Conservation (phyloP, 2,329 filamentous ascomycete genomes). For the Dothistroma pini region DNA sequence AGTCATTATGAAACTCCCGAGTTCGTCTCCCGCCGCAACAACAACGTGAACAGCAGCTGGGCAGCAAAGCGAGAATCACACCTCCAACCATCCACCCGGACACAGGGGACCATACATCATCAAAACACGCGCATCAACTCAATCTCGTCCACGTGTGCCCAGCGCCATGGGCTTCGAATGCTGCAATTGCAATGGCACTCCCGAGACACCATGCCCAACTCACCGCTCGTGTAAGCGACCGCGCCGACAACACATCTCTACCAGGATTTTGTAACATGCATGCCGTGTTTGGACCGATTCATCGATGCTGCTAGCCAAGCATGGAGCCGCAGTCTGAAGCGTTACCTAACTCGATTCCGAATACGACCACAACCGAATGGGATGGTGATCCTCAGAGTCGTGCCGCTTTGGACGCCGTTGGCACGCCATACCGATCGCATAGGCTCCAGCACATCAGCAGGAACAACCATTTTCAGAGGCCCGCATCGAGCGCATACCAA, state of each 20-base stretch:
- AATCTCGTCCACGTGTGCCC: not conserved
- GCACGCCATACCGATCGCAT: not conserved
- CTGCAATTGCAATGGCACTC: not conserved
- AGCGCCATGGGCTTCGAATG: not conserved
- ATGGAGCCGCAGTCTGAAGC: not conserved
- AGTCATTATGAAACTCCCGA: not conserved
- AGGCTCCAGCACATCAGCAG: not conserved
- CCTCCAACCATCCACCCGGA: not conserved
- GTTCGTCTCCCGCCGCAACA: not conserved
- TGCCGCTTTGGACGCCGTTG: not conserved
- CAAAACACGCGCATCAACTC: not conserved
- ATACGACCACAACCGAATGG: not conserved
- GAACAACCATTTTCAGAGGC: not conserved
- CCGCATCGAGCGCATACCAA: not conserved
- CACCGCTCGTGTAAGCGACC: not conserved
- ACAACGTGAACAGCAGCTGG: not conserved
- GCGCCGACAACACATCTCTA: not conserved
- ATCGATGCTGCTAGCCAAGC: not conserved
- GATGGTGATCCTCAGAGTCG: not conserved
- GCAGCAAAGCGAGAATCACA: not conserved
- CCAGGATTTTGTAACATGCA: not conserved
- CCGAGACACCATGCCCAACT: not conserved
- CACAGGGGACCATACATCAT: not conserved
- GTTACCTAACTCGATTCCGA: not conserved
- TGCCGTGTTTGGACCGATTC: not conserved